Conservation (phyloP, 2,329 filamentous ascomycete species). For the Paraphoma sp. region DNA sequence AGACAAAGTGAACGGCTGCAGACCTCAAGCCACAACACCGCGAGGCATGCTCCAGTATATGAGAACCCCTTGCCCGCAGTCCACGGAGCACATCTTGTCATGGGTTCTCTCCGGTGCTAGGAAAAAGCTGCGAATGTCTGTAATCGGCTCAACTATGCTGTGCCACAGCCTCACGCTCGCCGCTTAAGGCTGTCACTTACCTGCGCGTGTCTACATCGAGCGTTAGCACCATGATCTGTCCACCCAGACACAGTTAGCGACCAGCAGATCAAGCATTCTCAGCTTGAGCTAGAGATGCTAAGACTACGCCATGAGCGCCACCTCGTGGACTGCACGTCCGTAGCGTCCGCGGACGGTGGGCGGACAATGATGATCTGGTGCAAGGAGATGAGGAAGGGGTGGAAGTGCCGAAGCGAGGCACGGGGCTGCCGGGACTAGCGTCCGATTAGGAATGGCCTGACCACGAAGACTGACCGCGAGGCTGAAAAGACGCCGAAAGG, state of each 20-base stretch:
- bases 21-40: background rate
- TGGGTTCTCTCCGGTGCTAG: background rate
- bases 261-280: background rate
- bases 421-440: background rate
- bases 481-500: background rate
- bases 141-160: background rate
- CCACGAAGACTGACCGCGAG: background rate
- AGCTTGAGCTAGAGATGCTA: background rate
- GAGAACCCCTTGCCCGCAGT: background rate
- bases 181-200: background rate
- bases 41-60: background rate
- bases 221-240: background rate
- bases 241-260: background rate
- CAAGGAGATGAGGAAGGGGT: background rate
- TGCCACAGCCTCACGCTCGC: background rate
- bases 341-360: background rate
- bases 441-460: background rate
- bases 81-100: background rate
- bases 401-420: background rate
- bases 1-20: background rate
- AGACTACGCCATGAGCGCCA: background rate
- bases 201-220: background rate
- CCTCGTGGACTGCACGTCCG: background rate
- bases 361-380: background rate
- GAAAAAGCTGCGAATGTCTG: background rate